Percentiles rank a stretch among this genome's conserved stretches.
phyloP scores from a whole-genome alignment of 2,329 filamentous ascomycete genomes.

The Verruconis gallopava region DNA sequence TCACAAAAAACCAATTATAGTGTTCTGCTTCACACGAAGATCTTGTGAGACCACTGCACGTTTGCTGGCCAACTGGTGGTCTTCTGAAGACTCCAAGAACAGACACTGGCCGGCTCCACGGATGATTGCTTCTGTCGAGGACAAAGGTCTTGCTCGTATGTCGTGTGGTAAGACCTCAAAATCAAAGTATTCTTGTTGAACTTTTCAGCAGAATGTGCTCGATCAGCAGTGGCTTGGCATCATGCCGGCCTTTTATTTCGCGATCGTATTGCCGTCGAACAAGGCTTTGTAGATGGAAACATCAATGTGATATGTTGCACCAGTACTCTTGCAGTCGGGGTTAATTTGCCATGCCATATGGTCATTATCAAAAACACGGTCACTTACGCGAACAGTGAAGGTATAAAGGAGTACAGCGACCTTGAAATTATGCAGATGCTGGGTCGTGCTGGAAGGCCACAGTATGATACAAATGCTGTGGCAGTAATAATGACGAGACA shows the following conservation, averaged over 20 bases:
- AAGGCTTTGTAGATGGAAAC: constrained; percentile 54
- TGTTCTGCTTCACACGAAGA: constrained; percentile 70
- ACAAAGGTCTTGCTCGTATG: constrained; percentile 6
- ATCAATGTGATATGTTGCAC: constrained; percentile 76
- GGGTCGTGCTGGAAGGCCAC: constrained; percentile 68
- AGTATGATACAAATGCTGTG: constrained; percentile 64
- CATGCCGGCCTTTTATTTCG: constrained; percentile 58
- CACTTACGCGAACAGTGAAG: constrained; percentile 43
- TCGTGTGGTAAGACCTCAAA: too few species aligned
- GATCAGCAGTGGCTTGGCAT: constrained; percentile 63
- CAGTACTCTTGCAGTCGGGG: constrained; percentile 69
- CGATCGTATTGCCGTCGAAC: constrained; percentile 56
- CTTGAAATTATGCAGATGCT: constrained; percentile 87
- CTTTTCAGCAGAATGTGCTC: constrained; percentile 28
- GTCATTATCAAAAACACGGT: constrained; percentile 74
- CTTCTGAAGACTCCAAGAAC: constrained; percentile 34
- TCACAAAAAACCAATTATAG: constrained; percentile 60
- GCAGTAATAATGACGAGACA: constrained; percentile 68
- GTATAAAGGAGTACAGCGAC: constrained; percentile 59
- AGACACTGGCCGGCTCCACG: constrained; percentile 52
- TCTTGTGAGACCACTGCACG: constrained; percentile 57
- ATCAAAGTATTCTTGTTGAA: too few species aligned
- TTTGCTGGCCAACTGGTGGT: constrained; percentile 54
- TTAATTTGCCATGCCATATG: constrained; percentile 74
- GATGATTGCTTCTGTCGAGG: constrained; percentile 35